Conservation (phyloP, 805 yeast species). For the Candida methanosorbosa region DNA sequence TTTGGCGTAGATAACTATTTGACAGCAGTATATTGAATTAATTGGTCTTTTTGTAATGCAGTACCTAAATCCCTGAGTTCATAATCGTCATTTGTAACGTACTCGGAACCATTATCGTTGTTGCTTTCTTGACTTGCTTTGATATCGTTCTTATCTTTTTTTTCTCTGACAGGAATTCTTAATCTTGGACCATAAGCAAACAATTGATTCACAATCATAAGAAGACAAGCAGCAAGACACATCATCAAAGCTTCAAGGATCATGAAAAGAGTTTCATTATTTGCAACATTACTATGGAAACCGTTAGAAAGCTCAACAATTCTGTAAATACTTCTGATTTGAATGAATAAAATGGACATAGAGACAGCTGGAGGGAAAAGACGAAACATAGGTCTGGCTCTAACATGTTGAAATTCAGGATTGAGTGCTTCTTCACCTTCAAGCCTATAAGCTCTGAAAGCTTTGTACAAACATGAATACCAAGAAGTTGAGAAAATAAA, state of each 20-base stretch:
- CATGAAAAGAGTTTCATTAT: slow-evolving; percentile 47
- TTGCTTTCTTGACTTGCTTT: too few relatives aligned
- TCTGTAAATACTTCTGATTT: slow-evolving; percentile 61
- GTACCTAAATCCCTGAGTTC: too few relatives aligned
- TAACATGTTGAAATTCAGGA: slow-evolving; percentile 20
- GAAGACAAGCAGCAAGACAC: slow-evolving; percentile 32
- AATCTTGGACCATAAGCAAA: slow-evolving; percentile 27
- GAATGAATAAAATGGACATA: slow-evolving; percentile 39
- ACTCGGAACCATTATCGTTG: too few relatives aligned
- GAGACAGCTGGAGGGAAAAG: slow-evolving; percentile 37
- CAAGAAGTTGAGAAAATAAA: slow-evolving; percentile 41
- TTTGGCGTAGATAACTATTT: too few relatives aligned
- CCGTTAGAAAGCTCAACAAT: slow-evolving; percentile 62
- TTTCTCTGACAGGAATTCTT: slow-evolving; percentile 5
- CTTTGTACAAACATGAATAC: slow-evolving; percentile 32
- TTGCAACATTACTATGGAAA: slow-evolving; percentile 56
- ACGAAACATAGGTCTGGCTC: slow-evolving; percentile 26
- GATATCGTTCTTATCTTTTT: too few relatives aligned
- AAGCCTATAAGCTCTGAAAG: slow-evolving; percentile 16
- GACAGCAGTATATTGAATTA: too few relatives aligned
- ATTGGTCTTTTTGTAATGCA: too few relatives aligned
- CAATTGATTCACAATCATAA: slow-evolving; percentile 56
- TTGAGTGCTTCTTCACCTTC: slow-evolving; percentile 24
- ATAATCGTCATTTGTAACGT: too few relatives aligned
- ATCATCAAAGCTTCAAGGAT: slow-evolving; percentile 57